Conservation (phyloP, 805 yeast species). For the Candida chilensis region DNA sequence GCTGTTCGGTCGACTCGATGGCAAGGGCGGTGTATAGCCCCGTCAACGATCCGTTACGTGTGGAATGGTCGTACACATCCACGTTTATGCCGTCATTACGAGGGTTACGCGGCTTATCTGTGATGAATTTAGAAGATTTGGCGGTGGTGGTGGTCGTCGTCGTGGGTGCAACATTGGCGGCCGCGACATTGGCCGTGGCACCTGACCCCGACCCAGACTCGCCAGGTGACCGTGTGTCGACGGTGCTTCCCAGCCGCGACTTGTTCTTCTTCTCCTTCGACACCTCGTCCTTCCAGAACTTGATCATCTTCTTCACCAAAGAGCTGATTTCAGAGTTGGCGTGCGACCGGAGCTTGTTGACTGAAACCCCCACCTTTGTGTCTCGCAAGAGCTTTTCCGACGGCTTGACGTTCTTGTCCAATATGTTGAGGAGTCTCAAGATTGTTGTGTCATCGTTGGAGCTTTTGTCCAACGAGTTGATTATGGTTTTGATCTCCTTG, state of each 20-base stretch:
- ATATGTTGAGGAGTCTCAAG: slow-evolving; percentile 51
- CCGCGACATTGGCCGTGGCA: slow-evolving; percentile 4
- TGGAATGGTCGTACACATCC: slow-evolving; percentile 59
- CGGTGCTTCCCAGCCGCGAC: too few relatives aligned
- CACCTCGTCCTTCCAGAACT: slow-evolving; percentile 86
- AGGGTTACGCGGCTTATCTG: slow-evolving; percentile 62
- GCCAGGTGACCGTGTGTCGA: too few relatives aligned
- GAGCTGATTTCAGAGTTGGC: slow-evolving; percentile 57
- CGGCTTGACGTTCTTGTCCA: slow-evolving; percentile 70
- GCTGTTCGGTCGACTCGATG: slow-evolving; percentile 54
- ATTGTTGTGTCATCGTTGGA: slow-evolving; percentile 52
- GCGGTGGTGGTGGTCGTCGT: slow-evolving; percentile 12
- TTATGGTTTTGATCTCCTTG: slow-evolving; percentile 63
- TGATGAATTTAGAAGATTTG: slow-evolving; percentile 34
- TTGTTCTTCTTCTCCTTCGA: slow-evolving; percentile 44
- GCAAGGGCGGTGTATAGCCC: slow-evolving; percentile 89
- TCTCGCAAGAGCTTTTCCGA: slow-evolving; percentile 67
- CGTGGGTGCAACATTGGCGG: slow-evolving; percentile 2
- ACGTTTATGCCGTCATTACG: slow-evolving; percentile 74
- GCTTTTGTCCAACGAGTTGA: slow-evolving; percentile 68
- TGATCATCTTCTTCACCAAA: slow-evolving; percentile 75
- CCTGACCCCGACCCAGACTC: slow-evolving; percentile 5
- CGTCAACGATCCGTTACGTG: slow-evolving; percentile 76
- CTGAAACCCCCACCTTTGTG: slow-evolving; percentile 95
- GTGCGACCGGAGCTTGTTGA: slow-evolving; percentile 74